Conservation (phyloP, 2,329 filamentous ascomycete genomes). For the Pestalotiopsis sp. region DNA sequence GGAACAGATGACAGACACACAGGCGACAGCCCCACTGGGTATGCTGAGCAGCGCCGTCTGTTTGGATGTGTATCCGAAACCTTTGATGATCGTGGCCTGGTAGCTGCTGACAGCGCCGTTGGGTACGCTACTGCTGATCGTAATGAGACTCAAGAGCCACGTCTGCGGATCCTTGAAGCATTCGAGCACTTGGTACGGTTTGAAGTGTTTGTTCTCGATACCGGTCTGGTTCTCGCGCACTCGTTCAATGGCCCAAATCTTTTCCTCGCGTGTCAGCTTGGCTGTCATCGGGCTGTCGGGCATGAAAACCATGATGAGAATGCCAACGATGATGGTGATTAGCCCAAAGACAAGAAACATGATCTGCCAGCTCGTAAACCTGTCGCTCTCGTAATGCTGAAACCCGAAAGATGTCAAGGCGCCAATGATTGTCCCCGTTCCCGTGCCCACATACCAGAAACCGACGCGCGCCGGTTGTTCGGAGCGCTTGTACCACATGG, state of each 20-base stretch:
- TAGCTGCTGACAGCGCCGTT: slow-evolving; percentile 47
- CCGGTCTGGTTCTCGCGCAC: slow-evolving; percentile 29
- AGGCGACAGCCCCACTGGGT: slow-evolving; percentile 43
- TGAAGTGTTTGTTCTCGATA: slow-evolving; percentile 32
- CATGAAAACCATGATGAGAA: slow-evolving; percentile 24
- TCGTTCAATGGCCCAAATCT: slow-evolving; percentile 28
- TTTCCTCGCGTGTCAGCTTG: slow-evolving; percentile 25
- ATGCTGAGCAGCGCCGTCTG: slow-evolving; percentile 46
- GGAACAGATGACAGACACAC: slow-evolving; percentile 41
- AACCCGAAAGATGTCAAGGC: slow-evolving; percentile 45
- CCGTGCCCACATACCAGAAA: slow-evolving; percentile 58
- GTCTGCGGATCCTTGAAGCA: slow-evolving; percentile 28
- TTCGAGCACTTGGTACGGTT: slow-evolving; percentile 24
- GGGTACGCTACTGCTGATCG: slow-evolving; percentile 24
- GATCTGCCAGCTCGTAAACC: slow-evolving; percentile 53
- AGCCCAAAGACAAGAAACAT: slow-evolving; percentile 50
- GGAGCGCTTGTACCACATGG: slow-evolving; percentile 56
- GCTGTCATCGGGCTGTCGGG: slow-evolving; percentile 29
- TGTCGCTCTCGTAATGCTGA: slow-evolving; percentile 46
- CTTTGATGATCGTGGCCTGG: slow-evolving; percentile 42
- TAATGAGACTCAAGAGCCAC: slow-evolving; percentile 25
- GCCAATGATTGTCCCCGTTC: slow-evolving; percentile 43
- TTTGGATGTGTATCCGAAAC: slow-evolving; percentile 44
- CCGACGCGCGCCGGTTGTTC: slow-evolving; percentile 62
- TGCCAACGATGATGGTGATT: slow-evolving; percentile 25